Percentiles rank a stretch among this genome's conserved stretches.
phyloP scores from a whole-genome alignment of 371 early-diverging fungal species.

The Apophysomyces ossiformis region DNA sequence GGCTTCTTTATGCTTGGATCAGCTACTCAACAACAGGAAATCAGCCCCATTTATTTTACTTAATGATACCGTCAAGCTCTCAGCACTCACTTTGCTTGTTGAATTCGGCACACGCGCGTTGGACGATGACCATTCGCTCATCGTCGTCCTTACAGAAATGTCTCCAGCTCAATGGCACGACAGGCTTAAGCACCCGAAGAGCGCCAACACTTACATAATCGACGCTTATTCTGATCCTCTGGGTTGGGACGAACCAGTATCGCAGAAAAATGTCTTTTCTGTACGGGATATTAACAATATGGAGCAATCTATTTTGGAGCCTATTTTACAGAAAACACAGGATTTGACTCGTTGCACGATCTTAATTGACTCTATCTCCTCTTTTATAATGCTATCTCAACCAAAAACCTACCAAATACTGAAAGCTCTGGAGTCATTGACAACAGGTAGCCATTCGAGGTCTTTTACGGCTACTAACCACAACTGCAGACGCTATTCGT shows the following conservation, averaged over 20 bases:
- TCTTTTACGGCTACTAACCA: too few species aligned
- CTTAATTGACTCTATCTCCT: slow-evolving; percentile 43
- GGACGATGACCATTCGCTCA: slow-evolving; percentile 25
- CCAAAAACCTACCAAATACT: slow-evolving; percentile 45
- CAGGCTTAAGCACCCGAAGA: slow-evolving; percentile 13
- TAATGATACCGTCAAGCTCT: slow-evolving; percentile 35
- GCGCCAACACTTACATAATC: slow-evolving; percentile 23
- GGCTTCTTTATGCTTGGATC: slow-evolving; percentile 38
- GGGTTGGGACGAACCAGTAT: slow-evolving; percentile 32
- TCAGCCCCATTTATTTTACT: slow-evolving; percentile 36
- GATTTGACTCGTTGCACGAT: slow-evolving; percentile 23
- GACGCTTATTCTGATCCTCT: slow-evolving; percentile 46
- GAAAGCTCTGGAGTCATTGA: slow-evolving; percentile 40
- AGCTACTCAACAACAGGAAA: slow-evolving; percentile 41
- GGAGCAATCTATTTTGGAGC: slow-evolving; percentile 28
- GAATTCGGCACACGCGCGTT: slow-evolving; percentile 35
- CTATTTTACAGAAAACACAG: slow-evolving; percentile 24
- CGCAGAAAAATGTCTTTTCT: neutral
- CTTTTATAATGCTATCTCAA: slow-evolving; percentile 34
- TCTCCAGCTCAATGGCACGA: slow-evolving; percentile 37
- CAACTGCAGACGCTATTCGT: slow-evolving; percentile 30
- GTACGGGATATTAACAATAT: slow-evolving; percentile 23
- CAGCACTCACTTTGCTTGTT: slow-evolving; percentile 30
- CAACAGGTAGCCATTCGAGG: slow-evolving; percentile 30
- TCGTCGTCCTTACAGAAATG: slow-evolving; percentile 43